phyloP scores from a whole-genome alignment of 2,329 filamentous ascomycete genomes.

The Didymella exigua region DNA sequence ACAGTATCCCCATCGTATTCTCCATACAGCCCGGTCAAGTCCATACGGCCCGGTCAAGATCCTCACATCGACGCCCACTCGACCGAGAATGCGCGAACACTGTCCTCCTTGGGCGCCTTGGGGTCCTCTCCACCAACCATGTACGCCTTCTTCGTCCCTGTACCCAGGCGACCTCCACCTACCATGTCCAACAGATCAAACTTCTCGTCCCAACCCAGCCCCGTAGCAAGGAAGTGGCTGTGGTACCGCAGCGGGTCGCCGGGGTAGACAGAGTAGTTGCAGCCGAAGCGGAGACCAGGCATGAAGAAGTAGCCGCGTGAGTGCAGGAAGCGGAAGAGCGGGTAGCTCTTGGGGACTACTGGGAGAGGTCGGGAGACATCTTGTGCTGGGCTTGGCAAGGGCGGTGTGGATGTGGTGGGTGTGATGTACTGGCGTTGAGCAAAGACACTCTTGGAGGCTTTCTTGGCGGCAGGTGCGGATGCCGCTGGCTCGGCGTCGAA shows the following conservation, averaged over 20 bases:
- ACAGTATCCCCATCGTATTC: background rate
- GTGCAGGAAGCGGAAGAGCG: slow-evolving; percentile 82
- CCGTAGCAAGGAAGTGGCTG: slow-evolving; percentile 88
- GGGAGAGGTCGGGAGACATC: slow-evolving; percentile 40
- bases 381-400: slow-evolving; percentile 31
- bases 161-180: slow-evolving; percentile 83
- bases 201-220: slow-evolving; percentile 84
- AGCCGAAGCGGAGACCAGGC: slow-evolving; percentile 91
- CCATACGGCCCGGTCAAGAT: background rate
- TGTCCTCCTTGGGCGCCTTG: slow-evolving; percentile 20
- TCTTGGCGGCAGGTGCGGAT: slow-evolving; percentile 15
- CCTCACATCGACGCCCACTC: slow-evolving; percentile 92
- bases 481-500: slow-evolving; percentile 30
- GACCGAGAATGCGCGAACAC: slow-evolving; percentile 77
- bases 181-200: slow-evolving; percentile 85
- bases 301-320: slow-evolving; percentile 82
- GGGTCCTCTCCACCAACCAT: slow-evolving; percentile 72
- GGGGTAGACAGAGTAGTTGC: slow-evolving; percentile 92
- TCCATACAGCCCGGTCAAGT: background rate
- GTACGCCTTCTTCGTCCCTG: slow-evolving; percentile 95
- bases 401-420: slow-evolving; percentile 53
- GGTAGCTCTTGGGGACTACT: slow-evolving; percentile 58
- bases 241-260: slow-evolving; percentile 95
- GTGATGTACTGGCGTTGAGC: slow-evolving; percentile 48
- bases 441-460: slow-evolving; percentile 20